Percentiles rank a stretch among this genome's conserved stretches.
phyloP scores from a whole-genome alignment of 2,329 filamentous ascomycete species.

The Trichoderma harzianum region DNA sequence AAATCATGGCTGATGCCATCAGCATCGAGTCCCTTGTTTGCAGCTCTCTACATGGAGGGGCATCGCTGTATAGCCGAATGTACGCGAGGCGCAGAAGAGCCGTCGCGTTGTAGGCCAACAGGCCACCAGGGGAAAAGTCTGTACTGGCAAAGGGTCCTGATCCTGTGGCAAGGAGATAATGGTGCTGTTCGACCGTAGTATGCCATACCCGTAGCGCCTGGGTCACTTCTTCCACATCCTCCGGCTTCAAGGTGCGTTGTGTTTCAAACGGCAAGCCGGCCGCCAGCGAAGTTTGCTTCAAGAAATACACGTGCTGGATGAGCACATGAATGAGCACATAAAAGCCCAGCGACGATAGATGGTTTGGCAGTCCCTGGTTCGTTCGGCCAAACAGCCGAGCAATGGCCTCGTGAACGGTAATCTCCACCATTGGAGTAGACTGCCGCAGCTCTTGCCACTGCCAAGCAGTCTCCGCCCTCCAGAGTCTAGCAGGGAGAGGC shows the following conservation, averaged over 20 bases:
- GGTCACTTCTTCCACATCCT: conserved; percentile 55
- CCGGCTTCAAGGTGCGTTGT: conserved; percentile 48
- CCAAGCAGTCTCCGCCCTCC: conserved; percentile 55
- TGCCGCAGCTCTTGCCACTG: conserved; percentile 59
- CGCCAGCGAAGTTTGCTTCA: conserved; percentile 60
- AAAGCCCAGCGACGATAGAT: conserved; percentile 60
- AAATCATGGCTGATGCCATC: conserved; percentile 59
- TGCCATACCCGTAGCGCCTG: conserved; percentile 58
- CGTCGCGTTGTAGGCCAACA: conserved; percentile 64
- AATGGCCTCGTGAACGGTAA: conserved; percentile 56
- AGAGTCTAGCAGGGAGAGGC: conserved; percentile 53
- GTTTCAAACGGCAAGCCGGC: conserved; percentile 47
- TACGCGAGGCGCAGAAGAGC: conserved; percentile 59
- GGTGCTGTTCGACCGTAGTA: conserved; percentile 54
- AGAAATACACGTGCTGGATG: conserved; percentile 67
- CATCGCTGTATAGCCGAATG: conserved; percentile 63
- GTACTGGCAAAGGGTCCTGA: conserved; percentile 43
- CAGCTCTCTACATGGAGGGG: conserved; percentile 59
- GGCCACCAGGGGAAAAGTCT: conserved; percentile 54
- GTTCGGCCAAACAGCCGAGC: conserved; percentile 52
- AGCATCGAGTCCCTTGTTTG: conserved; percentile 61
- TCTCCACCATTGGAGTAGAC: conserved; percentile 47
- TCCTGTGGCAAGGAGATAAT: conserved; percentile 50
- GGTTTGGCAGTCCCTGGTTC: conserved; percentile 45
- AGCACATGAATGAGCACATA: conserved; percentile 70